Evolutionary conservation across 139 green algal species (phyloP).

Genomic region (Marvania coccoides): DNA sequence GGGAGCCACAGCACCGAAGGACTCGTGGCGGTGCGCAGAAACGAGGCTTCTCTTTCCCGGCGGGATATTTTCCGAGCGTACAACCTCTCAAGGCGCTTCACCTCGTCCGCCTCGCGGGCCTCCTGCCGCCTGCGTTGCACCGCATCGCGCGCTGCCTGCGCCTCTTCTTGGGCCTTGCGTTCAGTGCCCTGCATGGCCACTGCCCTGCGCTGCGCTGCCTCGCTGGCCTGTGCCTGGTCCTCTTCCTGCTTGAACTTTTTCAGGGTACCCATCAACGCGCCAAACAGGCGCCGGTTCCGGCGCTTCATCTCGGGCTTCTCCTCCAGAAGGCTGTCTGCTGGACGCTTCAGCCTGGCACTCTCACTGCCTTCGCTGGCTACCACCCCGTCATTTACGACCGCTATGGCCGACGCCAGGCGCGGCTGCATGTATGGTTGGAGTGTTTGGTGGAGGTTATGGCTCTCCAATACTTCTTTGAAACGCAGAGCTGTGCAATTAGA

Average conservation of each 20-base stretch:
- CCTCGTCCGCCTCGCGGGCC: conserved; percentile 8
- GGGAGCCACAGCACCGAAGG: conserved; percentile 37
- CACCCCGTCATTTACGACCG: too few species aligned
- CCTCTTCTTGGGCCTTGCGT: conserved; percentile 25
- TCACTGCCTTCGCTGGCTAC: too few species aligned
- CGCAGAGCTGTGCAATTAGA: too few species aligned
- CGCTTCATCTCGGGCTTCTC: conserved; percentile 32
- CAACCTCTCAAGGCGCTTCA: conserved; percentile 25
- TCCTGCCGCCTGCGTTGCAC: conserved; percentile 26
- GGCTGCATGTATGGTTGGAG: too few species aligned
- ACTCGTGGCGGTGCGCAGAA: conserved; percentile 24
- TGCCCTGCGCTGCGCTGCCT: conserved; percentile 19
- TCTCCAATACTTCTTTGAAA: too few species aligned
- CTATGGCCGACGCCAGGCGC: too few species aligned
- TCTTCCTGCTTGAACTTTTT: conserved; percentile 45
- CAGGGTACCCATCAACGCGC: conserved; percentile 51
- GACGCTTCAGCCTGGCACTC: background rate
- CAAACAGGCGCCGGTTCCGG: conserved; percentile 56
- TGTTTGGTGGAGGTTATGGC: too few species aligned
- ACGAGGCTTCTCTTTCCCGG: conserved; percentile 16
- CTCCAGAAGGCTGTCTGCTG: conserved; percentile 7
- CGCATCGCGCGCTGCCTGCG: conserved; percentile 28
- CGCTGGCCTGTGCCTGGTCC: conserved; percentile 1
- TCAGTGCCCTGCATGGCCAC: conserved; percentile 44
- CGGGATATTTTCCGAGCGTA: conserved; percentile 15